Base-by-base conservation (phyloP, 1,284 basidiomycete genomes). In the Austropuccinia psidii region DNA sequence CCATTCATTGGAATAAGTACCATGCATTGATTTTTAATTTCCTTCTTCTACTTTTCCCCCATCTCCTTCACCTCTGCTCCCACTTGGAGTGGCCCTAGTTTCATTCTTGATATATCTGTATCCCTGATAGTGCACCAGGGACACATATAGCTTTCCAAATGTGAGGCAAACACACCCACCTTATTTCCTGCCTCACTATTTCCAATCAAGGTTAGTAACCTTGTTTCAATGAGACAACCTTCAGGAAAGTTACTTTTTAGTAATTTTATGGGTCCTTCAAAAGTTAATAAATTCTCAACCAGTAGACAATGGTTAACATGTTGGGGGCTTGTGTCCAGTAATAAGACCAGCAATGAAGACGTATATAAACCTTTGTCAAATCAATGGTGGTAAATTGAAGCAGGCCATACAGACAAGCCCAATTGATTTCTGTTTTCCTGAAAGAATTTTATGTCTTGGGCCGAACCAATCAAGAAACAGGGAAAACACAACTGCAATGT, bases 401-500 rank as follows among this genome's bases (percentile, higher is more conserved):
- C 69, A 72, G 19, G 21, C 62, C 45, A 72, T 24, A 9, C 24
- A 5, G 9, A 72, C 43, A 19, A 62, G 24, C 6, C 69, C 69
- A 37, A 72, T 19, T 1, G 35, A 72, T 35, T 49, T 15, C 21
- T 72, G 39, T 47, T 52, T 61, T 21, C 57, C 41, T 31, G 58
- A n/a, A 0, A 62, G 33, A 35, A 35, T 72, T 43, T 72, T 61
- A 24, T 49, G 57, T 9, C 6, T 8, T 8, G 69, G 67, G 27
- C 60, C 60, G 31, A 69, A 69, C 52, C 54, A 68, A 43, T 68
- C 66, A 8, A 68, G 11, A 60, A 47, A 70, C 4, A 70, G 43
- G 4, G 15, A 47, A 33, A 45, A 35, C 58, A 37, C 17, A 70
- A 27, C 5, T 47, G 9, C 7, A 58, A n/a, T n/a, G n/a, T n/a